A percentile compares a stretch with the other conserved stretches of the same genome.
phyloP scores from a whole-genome alignment of 1,284 basidiomycete species.

The Kwoniella shivajii region DNA sequence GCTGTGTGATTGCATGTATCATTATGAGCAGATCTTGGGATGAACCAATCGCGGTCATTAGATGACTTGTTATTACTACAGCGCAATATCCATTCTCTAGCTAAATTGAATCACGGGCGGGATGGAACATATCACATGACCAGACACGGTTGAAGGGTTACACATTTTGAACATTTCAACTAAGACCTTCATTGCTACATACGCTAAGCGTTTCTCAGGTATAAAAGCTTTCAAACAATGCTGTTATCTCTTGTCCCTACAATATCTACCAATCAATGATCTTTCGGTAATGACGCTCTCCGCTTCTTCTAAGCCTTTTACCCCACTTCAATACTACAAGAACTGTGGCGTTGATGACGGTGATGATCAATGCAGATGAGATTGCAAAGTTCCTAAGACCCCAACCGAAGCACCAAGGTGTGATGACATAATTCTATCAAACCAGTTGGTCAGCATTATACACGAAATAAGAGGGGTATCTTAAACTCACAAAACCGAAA shows the following conservation, averaged over 20 bases:
- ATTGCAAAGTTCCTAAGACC: slow-evolving; percentile 23
- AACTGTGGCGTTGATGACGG: slow-evolving; percentile 20
- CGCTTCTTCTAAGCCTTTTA: slow-evolving; percentile 15
- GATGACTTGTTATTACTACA: too few species aligned
- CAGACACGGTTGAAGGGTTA: too few species aligned
- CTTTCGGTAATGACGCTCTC: slow-evolving; percentile 16
- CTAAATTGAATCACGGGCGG: too few species aligned
- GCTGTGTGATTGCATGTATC: too few species aligned
- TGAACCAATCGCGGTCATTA: too few species aligned
- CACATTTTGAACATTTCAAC: too few species aligned
- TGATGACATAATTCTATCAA: slow-evolving; percentile 24
- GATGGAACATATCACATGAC: too few species aligned
- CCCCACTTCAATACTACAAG: slow-evolving; percentile 21
- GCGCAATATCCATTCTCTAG: too few species aligned
- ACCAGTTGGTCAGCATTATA: background rate
- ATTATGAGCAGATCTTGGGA: too few species aligned
- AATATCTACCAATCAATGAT: slow-evolving; percentile 20
- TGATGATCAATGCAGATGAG: slow-evolving; percentile 16
- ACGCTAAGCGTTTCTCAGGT: background rate
- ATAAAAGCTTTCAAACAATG: too few species aligned
- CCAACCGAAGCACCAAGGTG: slow-evolving; percentile 27
- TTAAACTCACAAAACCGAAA: slow-evolving; percentile 27
- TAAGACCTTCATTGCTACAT: too few species aligned
- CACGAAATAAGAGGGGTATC: background rate
- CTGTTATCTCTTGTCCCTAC: too few species aligned